Percentiles rank a stretch among this genome's conserved stretches.
phyloP scores from a whole-genome alignment of 306 rosid genomes.

The Dalbergia cultrata region DNA sequence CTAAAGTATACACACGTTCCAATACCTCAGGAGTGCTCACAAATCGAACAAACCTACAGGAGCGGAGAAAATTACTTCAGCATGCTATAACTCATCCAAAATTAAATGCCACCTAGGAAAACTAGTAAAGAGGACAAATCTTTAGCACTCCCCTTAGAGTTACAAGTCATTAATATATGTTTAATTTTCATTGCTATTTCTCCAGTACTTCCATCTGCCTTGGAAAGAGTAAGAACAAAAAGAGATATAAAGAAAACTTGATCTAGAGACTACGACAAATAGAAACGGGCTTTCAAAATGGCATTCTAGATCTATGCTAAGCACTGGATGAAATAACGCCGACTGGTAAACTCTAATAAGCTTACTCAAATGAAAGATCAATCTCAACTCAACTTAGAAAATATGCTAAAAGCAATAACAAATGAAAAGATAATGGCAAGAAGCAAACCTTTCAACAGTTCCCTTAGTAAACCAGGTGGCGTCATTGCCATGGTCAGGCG shows the following conservation, averaged over 20 bases:
- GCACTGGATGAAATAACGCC: conserved; percentile 28
- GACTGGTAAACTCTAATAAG: conserved; percentile 27
- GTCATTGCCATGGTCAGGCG: conserved; percentile 63
- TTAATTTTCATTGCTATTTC: conserved; percentile 39
- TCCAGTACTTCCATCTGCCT: conserved; percentile 34
- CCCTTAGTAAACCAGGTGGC: conserved; percentile 84
- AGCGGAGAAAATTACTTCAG: conserved; percentile 37
- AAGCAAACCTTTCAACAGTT: conserved; percentile 77
- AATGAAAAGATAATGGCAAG: not conserved
- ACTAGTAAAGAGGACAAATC: conserved; percentile 20
- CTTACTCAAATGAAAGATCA: conserved; percentile 26
- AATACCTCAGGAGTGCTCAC: conserved; percentile 94
- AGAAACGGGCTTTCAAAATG: conserved; percentile 17
- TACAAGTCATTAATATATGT: conserved; percentile 17
- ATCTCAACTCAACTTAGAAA: conserved; percentile 33
- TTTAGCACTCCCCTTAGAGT: conserved; percentile 30
- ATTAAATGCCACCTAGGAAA: conserved; percentile 16
- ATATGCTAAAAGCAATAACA: conserved; percentile 17
- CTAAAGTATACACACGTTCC: conserved; percentile 87
- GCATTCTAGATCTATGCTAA: conserved; percentile 28
- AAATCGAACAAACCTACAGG: conserved; percentile 90
- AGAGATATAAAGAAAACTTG: conserved; percentile 20
- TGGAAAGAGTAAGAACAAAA: conserved; percentile 24
- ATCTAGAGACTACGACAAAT: conserved; percentile 1
- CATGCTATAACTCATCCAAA: not conserved